Conservation (phyloP, 2,329 filamentous ascomycete genomes). For the Phaeosphaeriaceae sp. region DNA sequence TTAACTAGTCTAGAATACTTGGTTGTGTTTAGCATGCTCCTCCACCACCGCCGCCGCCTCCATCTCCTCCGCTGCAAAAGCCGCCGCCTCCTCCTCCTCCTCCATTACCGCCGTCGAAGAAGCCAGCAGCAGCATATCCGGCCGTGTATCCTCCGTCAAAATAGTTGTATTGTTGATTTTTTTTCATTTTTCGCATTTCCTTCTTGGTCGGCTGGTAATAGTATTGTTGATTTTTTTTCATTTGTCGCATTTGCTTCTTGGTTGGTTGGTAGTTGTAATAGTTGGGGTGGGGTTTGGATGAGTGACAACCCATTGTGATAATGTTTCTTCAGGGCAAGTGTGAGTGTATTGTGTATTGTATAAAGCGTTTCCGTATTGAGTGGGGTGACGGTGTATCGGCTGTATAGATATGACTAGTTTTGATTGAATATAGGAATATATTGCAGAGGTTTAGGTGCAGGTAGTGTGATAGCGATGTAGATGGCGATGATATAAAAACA, state of each 20-base stretch:
- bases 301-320: slow-evolving; percentile 25
- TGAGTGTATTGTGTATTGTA: background rate
- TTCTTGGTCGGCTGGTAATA: no score
- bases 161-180: background rate
- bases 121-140: slow-evolving; percentile 3
- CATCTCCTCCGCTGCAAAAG: no score
- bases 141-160: slow-evolving; percentile 2
- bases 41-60: slow-evolving; percentile 12
- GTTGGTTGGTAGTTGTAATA: slow-evolving; percentile 14
- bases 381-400: background rate
- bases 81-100: slow-evolving; percentile 10
- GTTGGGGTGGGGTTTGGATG: slow-evolving; percentile 18
- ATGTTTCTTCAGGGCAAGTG: no score
- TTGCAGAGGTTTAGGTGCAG: no score
- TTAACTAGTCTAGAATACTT: no score
- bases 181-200: no score
- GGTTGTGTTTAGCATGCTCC: slow-evolving; percentile 6
- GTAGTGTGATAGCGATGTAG: no score
- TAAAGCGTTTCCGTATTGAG: background rate
- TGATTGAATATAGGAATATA: no score
- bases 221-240: background rate
- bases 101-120: slow-evolving; percentile 7
- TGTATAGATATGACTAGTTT: background rate
- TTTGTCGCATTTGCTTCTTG: slow-evolving; percentile 9
- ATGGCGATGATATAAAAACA: no score